These are phyloP conservation scores for Silene coronaria DNA, from an alignment of 179 eudicot genomes.

Conservation along the genomic window DNA sequence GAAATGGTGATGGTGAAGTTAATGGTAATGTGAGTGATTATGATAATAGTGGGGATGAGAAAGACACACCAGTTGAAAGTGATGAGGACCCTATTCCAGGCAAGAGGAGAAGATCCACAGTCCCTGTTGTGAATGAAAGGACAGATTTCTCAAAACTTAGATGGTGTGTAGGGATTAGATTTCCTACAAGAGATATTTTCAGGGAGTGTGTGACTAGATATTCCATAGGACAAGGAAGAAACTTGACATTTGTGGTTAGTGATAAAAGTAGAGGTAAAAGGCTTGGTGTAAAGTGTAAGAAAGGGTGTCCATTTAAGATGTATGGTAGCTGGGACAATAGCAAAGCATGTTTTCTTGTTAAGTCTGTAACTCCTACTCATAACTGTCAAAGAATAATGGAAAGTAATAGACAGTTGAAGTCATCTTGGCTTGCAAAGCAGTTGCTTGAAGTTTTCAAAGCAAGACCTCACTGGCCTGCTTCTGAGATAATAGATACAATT, in stretches of 20 bases:
- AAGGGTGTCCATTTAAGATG: neutral
- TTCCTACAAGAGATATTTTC: neutral
- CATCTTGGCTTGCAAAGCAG: neutral
- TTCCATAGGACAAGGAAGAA: too few species aligned
- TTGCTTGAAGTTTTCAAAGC: neutral
- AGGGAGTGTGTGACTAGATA: neutral
- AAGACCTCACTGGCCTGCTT: slow-evolving; percentile 3
- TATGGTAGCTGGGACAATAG: neutral
- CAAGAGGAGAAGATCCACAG: neutral
- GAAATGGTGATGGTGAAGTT: too few species aligned
- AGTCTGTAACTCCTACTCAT: neutral
- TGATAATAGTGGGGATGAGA: neutral
- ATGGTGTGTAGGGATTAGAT: neutral
- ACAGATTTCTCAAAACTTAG: neutral
- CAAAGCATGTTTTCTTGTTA: neutral
- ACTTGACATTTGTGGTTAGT: neutral
- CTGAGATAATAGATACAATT: neutral
- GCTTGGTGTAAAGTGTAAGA: neutral
- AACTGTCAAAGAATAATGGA: neutral
- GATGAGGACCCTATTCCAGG: neutral
- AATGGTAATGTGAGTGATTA: neutral
- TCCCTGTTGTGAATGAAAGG: neutral
- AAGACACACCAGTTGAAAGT: neutral
- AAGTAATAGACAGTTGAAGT: neutral
- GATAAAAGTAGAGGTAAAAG: neutral